Evolutionary conservation across 345 rosid genomes (phyloP), one percentile per base, ranked within the genome.

Genomic region (Camelina hispida): DNA sequence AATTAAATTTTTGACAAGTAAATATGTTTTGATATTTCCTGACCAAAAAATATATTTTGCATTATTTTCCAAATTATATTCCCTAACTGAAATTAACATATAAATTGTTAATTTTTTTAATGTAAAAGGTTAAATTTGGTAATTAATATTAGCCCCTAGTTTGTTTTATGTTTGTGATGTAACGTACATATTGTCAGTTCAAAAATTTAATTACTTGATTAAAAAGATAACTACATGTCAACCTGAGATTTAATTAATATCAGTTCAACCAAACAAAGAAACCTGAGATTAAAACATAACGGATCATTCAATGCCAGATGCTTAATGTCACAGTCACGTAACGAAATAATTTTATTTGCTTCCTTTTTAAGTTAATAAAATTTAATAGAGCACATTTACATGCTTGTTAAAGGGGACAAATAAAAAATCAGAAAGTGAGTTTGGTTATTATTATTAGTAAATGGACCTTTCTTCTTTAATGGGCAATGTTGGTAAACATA

Each of bases 241-340:
- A 65, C 78, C 7, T 57, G 15, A 35, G n/a, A 46, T 56, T 57
- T 25, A 66, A 46, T 57, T 25, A 66, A 46, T 25, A 56, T 44
- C 30, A 62, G 34, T 62, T 51, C 67, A 14, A 59, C 46, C 4
- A 7, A 32, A 11, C 14, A 37, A 9, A 37, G 48, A 30, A 20
- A 50, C 20, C 47, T 34, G 56, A 37, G 60, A 66, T 47, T 46
- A 73, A 28, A 66, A 35, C 60, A 47, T 35, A 74, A 57, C 67
- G 53, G 59, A 60, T 43, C 30, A 68, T 18, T 59, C 11, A 59
- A 38, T 51, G 22, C 73, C 9, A 18, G 73, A 40, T 30, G 44
- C 14, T 46, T 74, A 60, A 60, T 35, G 62, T 28, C 44, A 66
- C 47, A 48, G 32, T 60, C 46, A 66, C 58, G 40, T 46, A 64